Conservation (phyloP, 192 early-diverging fungal species). For the Entomortierella chlamydospora region DNA sequence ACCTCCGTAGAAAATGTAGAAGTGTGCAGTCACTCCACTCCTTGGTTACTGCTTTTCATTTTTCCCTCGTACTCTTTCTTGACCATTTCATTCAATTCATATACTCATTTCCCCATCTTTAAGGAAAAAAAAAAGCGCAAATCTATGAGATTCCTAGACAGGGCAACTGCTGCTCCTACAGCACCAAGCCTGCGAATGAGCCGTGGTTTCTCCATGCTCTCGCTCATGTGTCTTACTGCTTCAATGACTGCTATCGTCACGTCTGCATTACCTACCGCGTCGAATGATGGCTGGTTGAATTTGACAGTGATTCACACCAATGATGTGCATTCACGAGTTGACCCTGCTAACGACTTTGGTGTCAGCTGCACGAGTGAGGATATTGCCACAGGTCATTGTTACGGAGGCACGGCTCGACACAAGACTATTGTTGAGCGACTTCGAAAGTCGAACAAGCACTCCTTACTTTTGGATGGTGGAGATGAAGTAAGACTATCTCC, state of each 20-base stretch:
- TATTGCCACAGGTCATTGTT: constrained; percentile 40
- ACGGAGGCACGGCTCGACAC: constrained; percentile 74
- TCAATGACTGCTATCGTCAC: background rate
- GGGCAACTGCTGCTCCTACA: background rate
- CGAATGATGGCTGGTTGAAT: constrained; percentile 40
- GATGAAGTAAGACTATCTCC: constrained; percentile 65
- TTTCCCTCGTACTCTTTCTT: no score
- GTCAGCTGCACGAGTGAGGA: constrained; percentile 48
- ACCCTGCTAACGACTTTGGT: constrained; percentile 48
- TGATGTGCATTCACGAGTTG: constrained; percentile 54
- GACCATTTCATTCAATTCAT: no score
- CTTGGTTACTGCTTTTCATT: no score
- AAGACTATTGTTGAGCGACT: constrained; percentile 67
- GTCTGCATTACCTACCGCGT: constrained; percentile 13
- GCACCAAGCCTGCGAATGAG: background rate
- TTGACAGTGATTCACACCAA: constrained; percentile 60
- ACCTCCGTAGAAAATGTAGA: no score
- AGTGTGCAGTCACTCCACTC: no score
- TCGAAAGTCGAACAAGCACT: constrained; percentile 60
- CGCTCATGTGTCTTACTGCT: background rate
- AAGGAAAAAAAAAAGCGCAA: no score
- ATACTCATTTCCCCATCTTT: no score
- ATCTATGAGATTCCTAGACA: background rate
- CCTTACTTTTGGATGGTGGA: constrained; percentile 79
- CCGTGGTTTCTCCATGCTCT: background rate